Evolutionary conservation across 306 rosid genomes (phyloP).

Genomic region (apple (Malus domestica)): ASM211411v1 NC_041794.1:36891001-36891500

Average conservation of each 20-base stretch:
- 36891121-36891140: slow-evolving; percentile 16
- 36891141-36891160: slow-evolving; percentile 90
- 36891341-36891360: slow-evolving; percentile 1
- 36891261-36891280: not conserved
- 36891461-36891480: not conserved
- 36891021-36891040: slow-evolving; percentile 54
- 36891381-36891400: slow-evolving; percentile 43
- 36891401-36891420: not conserved
- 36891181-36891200: slow-evolving; percentile 48
- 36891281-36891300: slow-evolving; percentile 15
- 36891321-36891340: slow-evolving; percentile 41
- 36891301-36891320: slow-evolving; percentile 33
- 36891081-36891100: not conserved
- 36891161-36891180: slow-evolving; percentile 74
- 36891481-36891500: not conserved
- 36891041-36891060: not conserved
- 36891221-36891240: not conserved
- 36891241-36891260: not conserved
- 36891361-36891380: slow-evolving; percentile 43
- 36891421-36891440: slow-evolving; percentile 1
- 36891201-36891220: slow-evolving; percentile 40
- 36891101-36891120: not conserved
- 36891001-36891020: slow-evolving; percentile 59
- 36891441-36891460: slow-evolving; percentile 25
- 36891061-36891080: not conserved